Conservation (phyloP, 2,329 filamentous ascomycete genomes). For the Ophiostoma sp. region DNA sequence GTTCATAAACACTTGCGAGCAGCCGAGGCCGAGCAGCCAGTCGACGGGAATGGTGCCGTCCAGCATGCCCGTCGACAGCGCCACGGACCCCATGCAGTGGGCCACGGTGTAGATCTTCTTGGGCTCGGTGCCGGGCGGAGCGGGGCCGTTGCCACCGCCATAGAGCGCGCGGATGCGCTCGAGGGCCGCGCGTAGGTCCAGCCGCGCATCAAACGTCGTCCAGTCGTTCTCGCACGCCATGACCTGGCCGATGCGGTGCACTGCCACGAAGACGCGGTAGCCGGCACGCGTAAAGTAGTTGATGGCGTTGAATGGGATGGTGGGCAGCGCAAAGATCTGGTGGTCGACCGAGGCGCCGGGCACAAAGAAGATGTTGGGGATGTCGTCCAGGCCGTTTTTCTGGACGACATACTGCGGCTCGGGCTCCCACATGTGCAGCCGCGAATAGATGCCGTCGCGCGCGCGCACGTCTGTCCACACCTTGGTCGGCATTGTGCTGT, state of each 20-base stretch:
- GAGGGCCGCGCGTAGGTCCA: constrained; percentile 53
- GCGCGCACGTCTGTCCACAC: constrained; percentile 45
- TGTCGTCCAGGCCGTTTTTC: constrained; percentile 23
- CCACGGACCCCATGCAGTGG: constrained; percentile 60
- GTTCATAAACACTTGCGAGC: constrained; percentile 60
- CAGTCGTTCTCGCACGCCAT: constrained; percentile 46
- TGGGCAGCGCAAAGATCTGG: constrained; percentile 57
- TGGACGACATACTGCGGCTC: constrained; percentile 38
- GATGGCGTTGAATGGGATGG: constrained; percentile 57
- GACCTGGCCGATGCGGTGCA: constrained; percentile 53
- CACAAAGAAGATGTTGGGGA: constrained; percentile 54
- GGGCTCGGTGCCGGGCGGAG: constrained; percentile 20
- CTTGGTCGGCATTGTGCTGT: constrained; percentile 43
- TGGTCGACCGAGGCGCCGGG: constrained; percentile 59
- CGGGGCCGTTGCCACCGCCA: constrained; percentile 28
- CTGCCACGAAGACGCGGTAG: constrained; percentile 54
- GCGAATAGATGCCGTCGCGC: constrained; percentile 47
- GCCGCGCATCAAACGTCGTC: constrained; percentile 56
- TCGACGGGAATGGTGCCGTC: constrained; percentile 53
- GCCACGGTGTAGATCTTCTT: constrained; percentile 50
- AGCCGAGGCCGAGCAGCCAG: constrained; percentile 55
- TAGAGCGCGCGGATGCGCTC: constrained; percentile 45
- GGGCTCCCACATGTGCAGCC: constrained; percentile 54
- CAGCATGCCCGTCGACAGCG: constrained; percentile 53
- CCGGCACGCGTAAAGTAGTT: constrained; percentile 58